These are phyloP conservation scores for Mortierella claussenii DNA, from an alignment of 192 early-diverging fungal genomes.

Conservation along the genomic window DNA sequence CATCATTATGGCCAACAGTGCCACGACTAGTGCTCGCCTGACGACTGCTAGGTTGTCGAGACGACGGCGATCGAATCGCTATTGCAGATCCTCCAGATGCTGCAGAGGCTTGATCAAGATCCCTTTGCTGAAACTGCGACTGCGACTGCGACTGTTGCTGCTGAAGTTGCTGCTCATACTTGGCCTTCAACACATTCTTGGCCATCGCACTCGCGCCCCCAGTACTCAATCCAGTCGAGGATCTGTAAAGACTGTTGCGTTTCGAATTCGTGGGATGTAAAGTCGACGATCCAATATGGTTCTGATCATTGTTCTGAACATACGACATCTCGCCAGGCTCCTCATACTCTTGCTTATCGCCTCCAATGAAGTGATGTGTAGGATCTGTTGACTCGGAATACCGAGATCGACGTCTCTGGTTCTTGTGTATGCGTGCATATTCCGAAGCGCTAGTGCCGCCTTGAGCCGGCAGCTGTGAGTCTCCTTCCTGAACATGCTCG, in stretches of 20 bases:
- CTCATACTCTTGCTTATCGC: slow-evolving; percentile 31
- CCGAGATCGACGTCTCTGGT: slow-evolving; percentile 20
- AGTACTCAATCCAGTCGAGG: slow-evolving; percentile 14
- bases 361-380: not conserved
- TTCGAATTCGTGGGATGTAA: slow-evolving; percentile 9
- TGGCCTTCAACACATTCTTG: slow-evolving; percentile 39
- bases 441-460: slow-evolving; percentile 45
- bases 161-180: slow-evolving; percentile 45
- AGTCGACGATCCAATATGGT: slow-evolving; percentile 8
- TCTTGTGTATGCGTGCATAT: slow-evolving; percentile 45
- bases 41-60: not conserved
- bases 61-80: not conserved
- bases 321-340: slow-evolving; percentile 8
- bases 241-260: slow-evolving; percentile 29
- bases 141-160: slow-evolving; percentile 4
- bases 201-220: slow-evolving; percentile 33
- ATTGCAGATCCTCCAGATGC: too few species aligned
- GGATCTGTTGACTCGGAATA: slow-evolving; percentile 3
- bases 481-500: not conserved
- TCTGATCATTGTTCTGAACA: not conserved
- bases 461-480: slow-evolving; percentile 15
- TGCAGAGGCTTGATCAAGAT: too few species aligned
- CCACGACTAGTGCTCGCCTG: not conserved
- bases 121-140: not conserved
- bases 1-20: too few species aligned